Conservation (phyloP, 2,329 filamentous ascomycete genomes). For the Fusarium torulosum region DNA sequence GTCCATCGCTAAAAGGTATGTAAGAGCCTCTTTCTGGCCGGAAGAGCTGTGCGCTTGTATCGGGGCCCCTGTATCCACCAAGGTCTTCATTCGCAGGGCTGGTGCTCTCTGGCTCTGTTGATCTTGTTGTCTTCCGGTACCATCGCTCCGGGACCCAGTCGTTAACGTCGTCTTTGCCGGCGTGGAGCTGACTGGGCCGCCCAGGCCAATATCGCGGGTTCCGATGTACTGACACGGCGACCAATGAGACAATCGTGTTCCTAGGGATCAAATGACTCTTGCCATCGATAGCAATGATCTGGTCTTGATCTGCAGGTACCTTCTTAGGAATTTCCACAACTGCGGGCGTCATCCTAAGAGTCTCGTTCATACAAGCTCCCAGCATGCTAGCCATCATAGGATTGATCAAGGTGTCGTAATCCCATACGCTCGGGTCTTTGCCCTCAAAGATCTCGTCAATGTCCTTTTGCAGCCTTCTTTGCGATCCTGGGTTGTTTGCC, state of each 20-base stretch:
- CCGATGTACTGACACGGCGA: constrained; percentile 68
- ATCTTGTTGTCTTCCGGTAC: constrained; percentile 60
- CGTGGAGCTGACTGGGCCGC: constrained; percentile 59
- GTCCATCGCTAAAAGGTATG: constrained; percentile 70
- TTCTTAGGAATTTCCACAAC: constrained; percentile 80
- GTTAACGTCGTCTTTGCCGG: constrained; percentile 67
- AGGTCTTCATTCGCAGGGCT: constrained; percentile 62
- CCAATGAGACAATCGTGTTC: constrained; percentile 67
- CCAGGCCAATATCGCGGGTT: constrained; percentile 81
- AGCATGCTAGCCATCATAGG: constrained; percentile 76
- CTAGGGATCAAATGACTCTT: constrained; percentile 69
- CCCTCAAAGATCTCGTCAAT: constrained; percentile 74
- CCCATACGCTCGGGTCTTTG: constrained; percentile 72
- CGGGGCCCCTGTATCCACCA: constrained; percentile 69
- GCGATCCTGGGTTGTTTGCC: constrained; percentile 72
- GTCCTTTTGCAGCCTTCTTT: constrained; percentile 76
- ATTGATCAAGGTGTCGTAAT: constrained; percentile 76
- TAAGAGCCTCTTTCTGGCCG: constrained; percentile 68
- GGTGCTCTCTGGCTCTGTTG: constrained; percentile 27
- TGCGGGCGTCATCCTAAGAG: constrained; percentile 78
- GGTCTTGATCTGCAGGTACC: constrained; percentile 61
- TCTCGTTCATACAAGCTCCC: constrained; percentile 83
- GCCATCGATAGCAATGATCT: constrained; percentile 71
- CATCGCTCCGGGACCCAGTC: constrained; percentile 81
- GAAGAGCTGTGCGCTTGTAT: constrained; percentile 73